Base-by-base conservation (phyloP, 768 basidiomycete species). In the Lyophyllum decastes region DNA sequence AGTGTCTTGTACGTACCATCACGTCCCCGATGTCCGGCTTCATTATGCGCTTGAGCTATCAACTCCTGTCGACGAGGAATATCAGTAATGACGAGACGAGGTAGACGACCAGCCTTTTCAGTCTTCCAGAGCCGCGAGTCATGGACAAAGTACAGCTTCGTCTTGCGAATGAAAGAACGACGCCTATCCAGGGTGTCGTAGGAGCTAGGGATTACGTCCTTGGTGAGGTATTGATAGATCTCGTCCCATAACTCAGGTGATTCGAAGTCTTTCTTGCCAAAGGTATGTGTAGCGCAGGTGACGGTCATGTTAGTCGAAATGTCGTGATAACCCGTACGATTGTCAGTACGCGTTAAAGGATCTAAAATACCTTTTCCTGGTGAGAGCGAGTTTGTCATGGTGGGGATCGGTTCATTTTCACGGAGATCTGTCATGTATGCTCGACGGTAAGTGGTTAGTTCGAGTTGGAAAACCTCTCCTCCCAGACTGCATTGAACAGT, bases 1-100 rank as follows among this genome's bases (percentile, higher is more conserved):
- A 74, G 57, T 24, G 54, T 41, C 4, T 47, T 41, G 52, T 64
- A 71, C 0, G 68, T 67, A 0, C 66, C 59, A 21, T 74, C 67
- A 0, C 66, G 55, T 7, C 73, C 72, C 24, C 66, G 55, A 52
- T 75, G 72, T n/a, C 73, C 73, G 0, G 58, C 49, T 4, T 59
- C 49, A 27, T 71, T 66, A 26, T 76, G 74, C 0, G 67, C 72
- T 10, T 64, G 30, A 0, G 56, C 58, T 16, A 73, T 51, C 0
- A 73, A 49, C 8, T 61, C 54, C 3, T 53, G 27, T 22, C 68
- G 56, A 0, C 58, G 52, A 0, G n/a, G 11, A 0, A n/a, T 1
- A 14, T 68, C 57, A n/a, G 51, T 48, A 2, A 74, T 62, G 0
- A 73, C 70, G 0, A 72, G 58, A 7, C 64, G 26, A 6, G 73